Conservation (phyloP, 805 yeast species). For the Kodamaea nitidulidarum region DNA sequence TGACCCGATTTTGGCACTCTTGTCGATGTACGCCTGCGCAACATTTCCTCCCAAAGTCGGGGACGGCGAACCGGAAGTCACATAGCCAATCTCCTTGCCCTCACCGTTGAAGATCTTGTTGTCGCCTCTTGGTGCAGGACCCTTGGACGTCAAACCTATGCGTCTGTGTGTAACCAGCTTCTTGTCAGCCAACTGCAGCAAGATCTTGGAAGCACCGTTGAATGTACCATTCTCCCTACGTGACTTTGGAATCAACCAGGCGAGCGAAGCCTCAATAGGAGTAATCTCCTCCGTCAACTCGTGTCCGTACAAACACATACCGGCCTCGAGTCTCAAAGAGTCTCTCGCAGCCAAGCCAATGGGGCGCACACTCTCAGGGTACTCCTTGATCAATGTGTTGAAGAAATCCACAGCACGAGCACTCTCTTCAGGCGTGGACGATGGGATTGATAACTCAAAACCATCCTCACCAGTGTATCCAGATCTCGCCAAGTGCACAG, state of each 20-base stretch:
- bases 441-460: conserved; percentile 81
- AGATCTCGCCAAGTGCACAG: conserved; percentile 82
- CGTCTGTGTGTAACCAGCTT: conserved; percentile 51
- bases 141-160: conserved; percentile 70
- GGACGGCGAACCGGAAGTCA: conserved; percentile 61
- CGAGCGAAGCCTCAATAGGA: conserved; percentile 83
- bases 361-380: conserved; percentile 62
- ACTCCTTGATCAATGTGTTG: conserved; percentile 48
- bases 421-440: conserved; percentile 35
- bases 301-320: conserved; percentile 96
- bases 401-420: conserved; percentile 56
- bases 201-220: conserved; percentile 72
- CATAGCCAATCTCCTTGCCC: conserved; percentile 50
- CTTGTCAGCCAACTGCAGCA: conserved; percentile 69
- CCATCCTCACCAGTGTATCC: conserved; percentile 99
- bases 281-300: conserved; percentile 76
- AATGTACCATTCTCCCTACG: conserved; percentile 61
- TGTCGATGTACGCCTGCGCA: conserved; percentile 85
- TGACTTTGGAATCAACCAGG: conserved; percentile 85
- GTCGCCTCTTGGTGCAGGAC: conserved; percentile 92
- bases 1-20: conserved; percentile 71
- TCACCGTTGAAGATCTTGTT: conserved; percentile 55
- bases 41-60: conserved; percentile 69
- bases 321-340: conserved; percentile 92
- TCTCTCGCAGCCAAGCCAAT: conserved; percentile 98